Conservation (phyloP, 305 asterid genomes). For the Stenogyne calaminthoides region DNA sequence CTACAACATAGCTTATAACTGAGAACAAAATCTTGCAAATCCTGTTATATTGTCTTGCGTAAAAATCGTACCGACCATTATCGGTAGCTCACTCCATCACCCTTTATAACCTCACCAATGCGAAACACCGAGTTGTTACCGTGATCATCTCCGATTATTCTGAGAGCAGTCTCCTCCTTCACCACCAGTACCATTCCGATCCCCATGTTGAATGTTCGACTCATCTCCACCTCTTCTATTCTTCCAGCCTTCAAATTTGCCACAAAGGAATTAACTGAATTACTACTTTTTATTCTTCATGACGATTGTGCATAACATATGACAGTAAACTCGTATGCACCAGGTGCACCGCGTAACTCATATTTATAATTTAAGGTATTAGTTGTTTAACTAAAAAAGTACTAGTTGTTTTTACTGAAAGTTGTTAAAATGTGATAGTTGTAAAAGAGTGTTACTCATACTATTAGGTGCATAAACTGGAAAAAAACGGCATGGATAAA, state of each 20-base stretch:
- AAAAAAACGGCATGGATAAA: not conserved
- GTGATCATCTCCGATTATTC: slow-evolving; percentile 50
- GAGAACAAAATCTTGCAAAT: not conserved
- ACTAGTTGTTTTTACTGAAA: too few species aligned
- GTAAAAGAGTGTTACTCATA: not conserved
- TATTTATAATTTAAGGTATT: too few species aligned
- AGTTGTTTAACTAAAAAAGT: too few species aligned
- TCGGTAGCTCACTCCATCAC: slow-evolving; percentile 69
- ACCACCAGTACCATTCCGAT: slow-evolving; percentile 46
- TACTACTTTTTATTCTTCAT: not conserved
- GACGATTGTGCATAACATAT: not conserved
- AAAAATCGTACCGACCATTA: slow-evolving; percentile 23
- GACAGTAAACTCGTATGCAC: too few species aligned
- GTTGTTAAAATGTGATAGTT: too few species aligned
- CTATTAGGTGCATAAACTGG: not conserved
- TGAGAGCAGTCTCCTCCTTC: slow-evolving; percentile 61
- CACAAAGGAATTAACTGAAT: not conserved
- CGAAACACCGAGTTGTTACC: slow-evolving; percentile 33
- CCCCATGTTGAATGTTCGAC: slow-evolving; percentile 13
- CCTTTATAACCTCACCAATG: slow-evolving; percentile 74
- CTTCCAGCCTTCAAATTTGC: slow-evolving; percentile 61
- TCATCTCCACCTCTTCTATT: slow-evolving; percentile 45
- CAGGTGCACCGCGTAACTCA: too few species aligned
- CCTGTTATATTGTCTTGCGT: not conserved
- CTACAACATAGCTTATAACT: not conserved